Percentiles rank a stretch among this genome's conserved stretches.
Evolutionary conservation across 225 moss, liverwort and hornwort genomes (phyloP).

Genomic region (Anthoceros angustus): DNA sequence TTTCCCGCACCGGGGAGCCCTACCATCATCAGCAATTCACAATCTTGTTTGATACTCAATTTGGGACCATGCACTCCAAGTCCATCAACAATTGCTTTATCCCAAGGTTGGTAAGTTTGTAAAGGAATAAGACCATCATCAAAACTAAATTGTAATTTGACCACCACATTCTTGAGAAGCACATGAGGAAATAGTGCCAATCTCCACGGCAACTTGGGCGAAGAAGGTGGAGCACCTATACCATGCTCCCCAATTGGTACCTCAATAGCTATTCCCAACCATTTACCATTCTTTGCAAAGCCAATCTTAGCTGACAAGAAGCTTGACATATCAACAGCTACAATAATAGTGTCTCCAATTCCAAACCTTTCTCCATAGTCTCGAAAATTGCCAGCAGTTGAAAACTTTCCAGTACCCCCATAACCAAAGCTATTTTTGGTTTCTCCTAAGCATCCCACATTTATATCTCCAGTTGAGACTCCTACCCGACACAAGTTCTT

Average conservation of each 20-base stretch:
- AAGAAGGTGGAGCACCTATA: slow-evolving; percentile 27
- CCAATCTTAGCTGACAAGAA: slow-evolving; percentile 25
- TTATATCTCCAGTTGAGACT: slow-evolving; percentile 35
- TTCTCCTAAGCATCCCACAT: slow-evolving; percentile 29
- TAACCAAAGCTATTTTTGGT: slow-evolving; percentile 38
- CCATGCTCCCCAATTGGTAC: slow-evolving; percentile 23
- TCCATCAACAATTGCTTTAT: slow-evolving; percentile 29
- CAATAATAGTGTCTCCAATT: slow-evolving; percentile 30
- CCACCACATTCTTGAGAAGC: slow-evolving; percentile 32
- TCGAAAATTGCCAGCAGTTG: slow-evolving; percentile 24
- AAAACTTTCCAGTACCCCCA: slow-evolving; percentile 35
- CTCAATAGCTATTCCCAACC: slow-evolving; percentile 28
- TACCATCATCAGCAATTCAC: slow-evolving; percentile 41
- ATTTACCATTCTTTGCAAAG: slow-evolving; percentile 26
- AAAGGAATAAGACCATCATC: slow-evolving; percentile 29
- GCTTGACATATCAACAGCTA: slow-evolving; percentile 25
- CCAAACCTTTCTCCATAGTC: slow-evolving; percentile 38
- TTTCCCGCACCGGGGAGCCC: slow-evolving; percentile 37
- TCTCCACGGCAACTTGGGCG: slow-evolving; percentile 26
- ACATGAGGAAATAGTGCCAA: slow-evolving; percentile 33
- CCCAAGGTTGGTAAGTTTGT: slow-evolving; percentile 33
- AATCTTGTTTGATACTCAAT: slow-evolving; percentile 23
- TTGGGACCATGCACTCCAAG: slow-evolving; percentile 30
- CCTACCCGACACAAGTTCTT: slow-evolving; percentile 33
- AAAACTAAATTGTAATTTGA: slow-evolving; percentile 29